These are phyloP conservation scores for Solanum medicagineum DNA, from an alignment of 257 asterid species.

Conservation along the genomic window DNA sequence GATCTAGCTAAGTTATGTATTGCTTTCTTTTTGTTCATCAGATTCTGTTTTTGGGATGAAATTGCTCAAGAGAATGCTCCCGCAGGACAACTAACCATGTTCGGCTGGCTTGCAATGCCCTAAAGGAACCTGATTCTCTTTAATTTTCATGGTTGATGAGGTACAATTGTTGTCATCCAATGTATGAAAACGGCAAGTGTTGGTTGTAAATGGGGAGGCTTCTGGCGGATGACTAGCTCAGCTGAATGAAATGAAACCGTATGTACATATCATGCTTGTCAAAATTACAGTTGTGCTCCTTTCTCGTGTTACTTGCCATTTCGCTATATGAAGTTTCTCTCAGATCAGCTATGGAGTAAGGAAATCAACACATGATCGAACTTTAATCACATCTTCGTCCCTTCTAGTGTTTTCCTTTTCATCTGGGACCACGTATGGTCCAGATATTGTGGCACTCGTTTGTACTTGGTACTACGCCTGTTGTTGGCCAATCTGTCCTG, in stretches of 20 bases:
- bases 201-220: background rate
- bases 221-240: background rate
- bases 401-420: background rate
- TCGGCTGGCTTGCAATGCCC: slow-evolving; percentile 42
- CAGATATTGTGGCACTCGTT: too few species aligned
- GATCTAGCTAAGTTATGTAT: slow-evolving; percentile 44
- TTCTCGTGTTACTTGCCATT: background rate
- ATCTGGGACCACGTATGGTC: too few species aligned
- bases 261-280: slow-evolving; percentile 15
- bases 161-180: background rate
- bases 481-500: too few species aligned
- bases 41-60: slow-evolving; percentile 98
- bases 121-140: slow-evolving; percentile 2
- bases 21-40: slow-evolving; percentile 77
- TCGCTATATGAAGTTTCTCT: background rate
- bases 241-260: background rate
- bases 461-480: too few species aligned
- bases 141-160: slow-evolving; percentile 7
- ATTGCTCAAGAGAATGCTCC: slow-evolving; percentile 95
- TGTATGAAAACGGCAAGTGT: slow-evolving; percentile 23
- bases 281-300: background rate
- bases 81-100: slow-evolving; percentile 88
- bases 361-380: background rate
- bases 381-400: background rate
- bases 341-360: background rate